A percentile compares a stretch with the other conserved stretches of the same genome.
Conservation (phyloP, 2,329 filamentous ascomycete genomes). For the Biscogniauxia sp. region DNA sequence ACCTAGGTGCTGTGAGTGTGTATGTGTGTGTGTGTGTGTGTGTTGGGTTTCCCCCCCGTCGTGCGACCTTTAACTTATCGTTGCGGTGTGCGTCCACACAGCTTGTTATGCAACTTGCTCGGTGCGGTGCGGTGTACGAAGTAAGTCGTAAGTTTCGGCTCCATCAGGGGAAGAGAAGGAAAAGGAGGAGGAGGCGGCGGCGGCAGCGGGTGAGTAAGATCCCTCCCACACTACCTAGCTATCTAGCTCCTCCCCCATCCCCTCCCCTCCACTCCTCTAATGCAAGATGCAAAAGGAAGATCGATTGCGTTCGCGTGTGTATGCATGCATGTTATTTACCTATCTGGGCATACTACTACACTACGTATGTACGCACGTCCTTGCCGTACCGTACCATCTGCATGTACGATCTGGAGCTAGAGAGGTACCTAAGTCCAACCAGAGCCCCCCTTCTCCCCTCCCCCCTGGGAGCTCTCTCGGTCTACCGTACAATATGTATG, state of each 20-base stretch:
- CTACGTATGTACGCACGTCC: neutral
- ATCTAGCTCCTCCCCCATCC: neutral
- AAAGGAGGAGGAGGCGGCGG: too few species aligned
- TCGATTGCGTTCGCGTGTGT: neutral
- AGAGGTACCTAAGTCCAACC: neutral
- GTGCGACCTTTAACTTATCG: neutral
- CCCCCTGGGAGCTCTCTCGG: neutral
- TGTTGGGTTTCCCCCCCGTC: neutral
- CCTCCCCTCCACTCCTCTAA: neutral
- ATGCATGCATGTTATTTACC: neutral
- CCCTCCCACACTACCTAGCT: neutral
- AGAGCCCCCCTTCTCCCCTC: neutral
- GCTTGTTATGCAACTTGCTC: neutral
- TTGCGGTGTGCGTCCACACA: neutral
- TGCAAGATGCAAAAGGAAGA: constrained; percentile 1
- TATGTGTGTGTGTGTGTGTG: too few species aligned
- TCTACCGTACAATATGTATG: neutral
- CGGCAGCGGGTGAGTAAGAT: neutral
- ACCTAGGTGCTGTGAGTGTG: too few species aligned
- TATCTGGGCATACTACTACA: too few species aligned
- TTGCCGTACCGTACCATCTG: neutral
- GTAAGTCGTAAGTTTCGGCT: neutral
- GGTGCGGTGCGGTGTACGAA: neutral
- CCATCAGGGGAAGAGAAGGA: neutral
- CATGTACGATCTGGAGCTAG: neutral